These are phyloP conservation scores for Tagetes erecta DNA, from an alignment of 129 eudicot species.

Conservation along the genomic window DNA sequence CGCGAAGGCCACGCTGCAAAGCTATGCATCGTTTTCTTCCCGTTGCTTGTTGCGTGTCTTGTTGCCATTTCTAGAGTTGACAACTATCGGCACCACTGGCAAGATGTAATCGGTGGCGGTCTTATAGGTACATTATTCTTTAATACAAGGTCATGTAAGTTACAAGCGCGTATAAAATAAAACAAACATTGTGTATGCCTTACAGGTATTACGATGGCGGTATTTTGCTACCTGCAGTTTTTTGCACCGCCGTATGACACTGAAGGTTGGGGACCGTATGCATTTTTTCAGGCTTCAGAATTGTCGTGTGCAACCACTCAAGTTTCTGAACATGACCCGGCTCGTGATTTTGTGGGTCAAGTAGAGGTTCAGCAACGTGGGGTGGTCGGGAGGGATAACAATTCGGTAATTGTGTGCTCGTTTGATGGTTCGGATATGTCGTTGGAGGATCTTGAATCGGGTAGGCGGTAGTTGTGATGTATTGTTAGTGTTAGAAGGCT, in stretches of 20 bases:
- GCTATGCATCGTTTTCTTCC: conserved; percentile 66
- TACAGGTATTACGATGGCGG: conserved; percentile 70
- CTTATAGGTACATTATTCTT: conserved; percentile 49
- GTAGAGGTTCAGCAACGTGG: conserved; percentile 25
- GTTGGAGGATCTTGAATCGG: conserved; percentile 58
- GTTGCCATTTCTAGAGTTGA: conserved; percentile 86
- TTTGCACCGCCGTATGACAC: conserved; percentile 74
- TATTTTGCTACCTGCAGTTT: conserved; percentile 81
- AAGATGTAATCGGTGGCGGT: conserved; percentile 87
- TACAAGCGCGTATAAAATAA: neutral
- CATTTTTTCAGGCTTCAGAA: conserved; percentile 59
- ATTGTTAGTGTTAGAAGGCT: conserved; percentile 7
- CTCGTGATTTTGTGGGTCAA: conserved; percentile 26
- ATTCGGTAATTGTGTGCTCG: conserved; percentile 19
- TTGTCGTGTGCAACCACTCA: conserved; percentile 27
- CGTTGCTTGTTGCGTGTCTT: conserved; percentile 69
- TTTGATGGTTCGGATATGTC: conserved; percentile 28
- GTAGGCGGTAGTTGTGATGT: conserved; percentile 29
- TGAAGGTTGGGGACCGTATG: conserved; percentile 83
- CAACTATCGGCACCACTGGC: conserved; percentile 97
- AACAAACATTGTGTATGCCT: neutral
- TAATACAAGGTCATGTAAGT: neutral
- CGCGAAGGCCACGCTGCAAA: conserved; percentile 81
- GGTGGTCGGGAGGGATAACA: neutral
- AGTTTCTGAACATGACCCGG: conserved; percentile 5